These are phyloP conservation scores for Penicillium crystallinum DNA, from an alignment of 495 filamentous ascomycete species.

Conservation along the genomic window DNA sequence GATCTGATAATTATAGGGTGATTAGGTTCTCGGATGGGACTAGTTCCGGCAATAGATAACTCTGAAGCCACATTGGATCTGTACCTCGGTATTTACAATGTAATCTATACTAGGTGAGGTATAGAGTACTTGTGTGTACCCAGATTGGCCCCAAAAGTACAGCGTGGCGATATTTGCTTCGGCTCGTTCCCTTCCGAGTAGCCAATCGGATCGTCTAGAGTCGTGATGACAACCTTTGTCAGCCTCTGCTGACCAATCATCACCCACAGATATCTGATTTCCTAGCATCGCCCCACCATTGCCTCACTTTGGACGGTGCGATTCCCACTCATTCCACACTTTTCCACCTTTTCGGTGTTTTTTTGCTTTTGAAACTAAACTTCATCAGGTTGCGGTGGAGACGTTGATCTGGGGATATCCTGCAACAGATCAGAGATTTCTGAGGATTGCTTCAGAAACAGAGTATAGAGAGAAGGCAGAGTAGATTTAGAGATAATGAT, in stretches of 20 bases:
- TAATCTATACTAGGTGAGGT: too few relatives aligned
- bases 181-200: conserved; percentile 6
- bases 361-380: conserved; percentile 21
- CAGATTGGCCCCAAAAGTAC: conserved; percentile 1
- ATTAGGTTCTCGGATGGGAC: too few relatives aligned
- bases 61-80: too few relatives aligned
- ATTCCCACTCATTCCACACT: conserved; percentile 19
- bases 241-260: conserved; percentile 21
- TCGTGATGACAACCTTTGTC: conserved; percentile 23
- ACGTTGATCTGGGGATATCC: conserved; percentile 30
- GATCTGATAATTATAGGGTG: not conserved
- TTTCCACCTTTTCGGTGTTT: conserved; percentile 18
- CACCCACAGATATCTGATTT: conserved; percentile 23
- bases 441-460: too few relatives aligned
- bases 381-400: conserved; percentile 30
- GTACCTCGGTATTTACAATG: too few relatives aligned
- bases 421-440: conserved; percentile 8
- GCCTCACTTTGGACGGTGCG: conserved; percentile 24
- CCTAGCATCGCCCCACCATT: conserved; percentile 17
- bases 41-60: too few relatives aligned
- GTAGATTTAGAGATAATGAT: conserved; percentile 9
- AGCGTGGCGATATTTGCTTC: conserved; percentile 11
- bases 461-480: conserved; percentile 1
- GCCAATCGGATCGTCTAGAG: conserved; percentile 24
- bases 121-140: too few relatives aligned